phyloP scores from a whole-genome alignment of 768 basidiomycete species.

The Calocera cornea region DNA sequence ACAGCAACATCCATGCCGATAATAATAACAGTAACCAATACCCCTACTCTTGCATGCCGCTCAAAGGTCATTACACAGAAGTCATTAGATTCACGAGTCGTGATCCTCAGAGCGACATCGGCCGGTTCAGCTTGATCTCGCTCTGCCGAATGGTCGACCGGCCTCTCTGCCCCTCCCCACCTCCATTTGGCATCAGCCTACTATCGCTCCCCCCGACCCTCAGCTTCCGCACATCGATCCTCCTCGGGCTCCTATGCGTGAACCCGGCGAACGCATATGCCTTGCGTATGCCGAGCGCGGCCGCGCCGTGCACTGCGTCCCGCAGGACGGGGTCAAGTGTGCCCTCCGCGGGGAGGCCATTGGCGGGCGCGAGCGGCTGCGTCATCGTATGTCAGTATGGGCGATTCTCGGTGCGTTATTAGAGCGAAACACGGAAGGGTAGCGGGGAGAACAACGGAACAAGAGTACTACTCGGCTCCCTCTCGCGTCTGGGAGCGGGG shows the following conservation, averaged over 20 bases:
- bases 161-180: not conserved
- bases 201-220: not conserved
- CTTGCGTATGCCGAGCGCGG: conserved; percentile 83
- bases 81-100: too few relatives aligned
- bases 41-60: too few relatives aligned
- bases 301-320: conserved; percentile 70
- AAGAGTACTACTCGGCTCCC: too few relatives aligned
- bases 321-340: conserved; percentile 82
- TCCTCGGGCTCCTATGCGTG: conserved; percentile 77
- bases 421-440: too few relatives aligned
- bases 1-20: not conserved
- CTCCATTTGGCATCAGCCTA: not conserved
- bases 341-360: conserved; percentile 67
- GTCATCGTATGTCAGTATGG: not conserved
- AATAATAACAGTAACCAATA: too few relatives aligned
- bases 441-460: too few relatives aligned
- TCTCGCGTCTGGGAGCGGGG: not conserved
- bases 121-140: not conserved
- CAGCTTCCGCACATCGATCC: conserved; percentile 26
- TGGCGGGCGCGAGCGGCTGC: conserved; percentile 78
- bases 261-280: conserved; percentile 82
- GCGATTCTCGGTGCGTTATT: not conserved
- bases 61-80: too few relatives aligned
- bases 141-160: not conserved
- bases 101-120: not conserved